These are phyloP conservation scores for Primulina eburnea DNA, from an alignment of 257 asterid species.

Conservation along the genomic window DNA sequence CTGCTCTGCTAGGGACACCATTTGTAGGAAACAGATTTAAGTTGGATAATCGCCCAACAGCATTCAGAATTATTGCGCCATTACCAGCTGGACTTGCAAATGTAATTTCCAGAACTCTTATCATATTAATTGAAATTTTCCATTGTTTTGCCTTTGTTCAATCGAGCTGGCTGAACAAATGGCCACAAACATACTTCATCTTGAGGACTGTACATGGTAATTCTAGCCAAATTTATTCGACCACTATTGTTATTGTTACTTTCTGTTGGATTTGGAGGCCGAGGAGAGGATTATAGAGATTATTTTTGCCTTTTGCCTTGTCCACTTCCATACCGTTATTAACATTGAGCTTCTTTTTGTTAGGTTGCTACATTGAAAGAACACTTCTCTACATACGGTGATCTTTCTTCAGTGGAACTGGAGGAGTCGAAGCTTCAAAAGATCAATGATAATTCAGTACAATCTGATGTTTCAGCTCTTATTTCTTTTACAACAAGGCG, in stretches of 20 bases:
- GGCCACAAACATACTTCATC: background rate
- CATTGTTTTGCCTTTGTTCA: background rate
- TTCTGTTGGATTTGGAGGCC: background rate
- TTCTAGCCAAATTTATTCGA: background rate
- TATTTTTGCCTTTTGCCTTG: background rate
- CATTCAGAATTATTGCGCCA: constrained; percentile 73
- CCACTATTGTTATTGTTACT: background rate
- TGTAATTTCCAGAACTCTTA: constrained; percentile 41
- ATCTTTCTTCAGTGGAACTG: constrained; percentile 65
- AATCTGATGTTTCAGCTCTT: constrained; percentile 51
- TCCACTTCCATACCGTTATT: background rate
- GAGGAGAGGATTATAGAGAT: background rate
- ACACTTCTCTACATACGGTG: constrained; percentile 80
- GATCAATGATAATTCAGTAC: constrained; percentile 34
- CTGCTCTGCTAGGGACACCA: constrained; percentile 43
- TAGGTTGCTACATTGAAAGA: constrained; percentile 76
- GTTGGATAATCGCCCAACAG: constrained; percentile 92
- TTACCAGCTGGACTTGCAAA: constrained; percentile 75
- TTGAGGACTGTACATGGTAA: background rate
- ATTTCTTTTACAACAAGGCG: constrained; percentile 66
- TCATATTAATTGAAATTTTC: background rate
- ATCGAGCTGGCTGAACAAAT: background rate
- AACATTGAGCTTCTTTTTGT: constrained; percentile 15
- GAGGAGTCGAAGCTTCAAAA: constrained; percentile 52
- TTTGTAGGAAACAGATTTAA: constrained; percentile 65